Conservation (phyloP, 2,329 filamentous ascomycete genomes). For the Talaromyces sp. region DNA sequence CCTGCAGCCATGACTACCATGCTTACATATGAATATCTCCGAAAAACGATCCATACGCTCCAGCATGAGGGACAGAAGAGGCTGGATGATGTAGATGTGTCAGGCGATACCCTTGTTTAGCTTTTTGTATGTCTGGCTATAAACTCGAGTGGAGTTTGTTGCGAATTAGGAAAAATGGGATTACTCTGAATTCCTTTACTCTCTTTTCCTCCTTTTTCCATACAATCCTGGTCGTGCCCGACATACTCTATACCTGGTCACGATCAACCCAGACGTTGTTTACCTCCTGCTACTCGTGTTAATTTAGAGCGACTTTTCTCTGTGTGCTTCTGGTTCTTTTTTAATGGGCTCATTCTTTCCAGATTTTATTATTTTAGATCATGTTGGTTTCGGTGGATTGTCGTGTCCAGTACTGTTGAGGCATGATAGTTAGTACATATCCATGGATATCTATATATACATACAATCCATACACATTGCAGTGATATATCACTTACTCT, state of each 20-base stretch:
- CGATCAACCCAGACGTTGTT: neutral
- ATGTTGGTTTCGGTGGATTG: slow-evolving; percentile 3
- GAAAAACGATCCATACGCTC: slow-evolving; percentile 49
- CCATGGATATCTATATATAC: neutral
- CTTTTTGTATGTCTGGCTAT: neutral
- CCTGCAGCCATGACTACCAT: slow-evolving; percentile 96
- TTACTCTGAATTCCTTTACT: neutral
- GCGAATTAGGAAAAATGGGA: neutral
- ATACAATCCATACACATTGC: neutral
- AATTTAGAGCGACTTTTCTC: neutral
- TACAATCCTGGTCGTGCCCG: neutral
- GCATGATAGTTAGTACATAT: slow-evolving; percentile 13
- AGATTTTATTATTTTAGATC: slow-evolving; percentile 9
- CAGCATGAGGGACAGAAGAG: slow-evolving; percentile 48
- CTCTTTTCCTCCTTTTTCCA: neutral
- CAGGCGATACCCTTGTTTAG: slow-evolving; percentile 14
- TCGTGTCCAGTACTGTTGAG: slow-evolving; percentile 4
- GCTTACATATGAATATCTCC: slow-evolving; percentile 85
- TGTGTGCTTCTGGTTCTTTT: neutral
- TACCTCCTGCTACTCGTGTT: neutral
- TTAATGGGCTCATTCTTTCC: neutral
- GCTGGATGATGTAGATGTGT: slow-evolving; percentile 17
- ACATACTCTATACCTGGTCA: neutral
- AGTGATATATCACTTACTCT: neutral
- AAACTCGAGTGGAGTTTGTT: neutral